Evolutionary conservation across 2,329 filamentous ascomycete genomes (phyloP).

Genomic region (Claviceps humidiphila): DNA sequence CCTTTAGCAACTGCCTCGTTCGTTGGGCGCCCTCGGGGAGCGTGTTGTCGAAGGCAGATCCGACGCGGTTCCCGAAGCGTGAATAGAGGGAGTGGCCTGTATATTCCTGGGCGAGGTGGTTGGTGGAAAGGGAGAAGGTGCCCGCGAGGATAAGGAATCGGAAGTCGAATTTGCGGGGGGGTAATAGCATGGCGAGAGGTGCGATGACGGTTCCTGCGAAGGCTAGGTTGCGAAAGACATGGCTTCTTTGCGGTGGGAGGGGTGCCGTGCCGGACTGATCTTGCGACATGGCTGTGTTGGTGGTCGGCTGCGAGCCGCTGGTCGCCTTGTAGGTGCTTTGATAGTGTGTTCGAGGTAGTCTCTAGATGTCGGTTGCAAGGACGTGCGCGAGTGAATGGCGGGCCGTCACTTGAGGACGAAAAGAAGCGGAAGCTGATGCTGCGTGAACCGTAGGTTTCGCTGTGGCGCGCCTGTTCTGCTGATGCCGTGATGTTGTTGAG

Average conservation of each 20-base stretch:
- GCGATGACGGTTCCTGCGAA: constrained; percentile 33
- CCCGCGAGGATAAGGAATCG: constrained; percentile 36
- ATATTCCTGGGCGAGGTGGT: constrained; percentile 43
- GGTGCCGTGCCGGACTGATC: constrained; percentile 12
- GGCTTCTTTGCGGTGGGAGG: constrained; percentile 19
- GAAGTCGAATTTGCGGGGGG: constrained; percentile 37
- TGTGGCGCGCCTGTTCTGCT: no score
- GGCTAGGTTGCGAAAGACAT: constrained; percentile 32
- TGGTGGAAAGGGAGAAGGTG: constrained; percentile 38
- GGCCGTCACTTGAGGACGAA: no score
- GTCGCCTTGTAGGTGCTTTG: no score
- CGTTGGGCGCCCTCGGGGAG: constrained; percentile 43
- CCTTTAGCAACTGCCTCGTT: constrained; percentile 32
- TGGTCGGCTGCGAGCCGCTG: background rate
- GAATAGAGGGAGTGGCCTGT: constrained; percentile 38
- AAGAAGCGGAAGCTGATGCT: no score
- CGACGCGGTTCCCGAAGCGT: constrained; percentile 31
- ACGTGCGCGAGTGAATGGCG: no score
- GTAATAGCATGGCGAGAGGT: constrained; percentile 35
- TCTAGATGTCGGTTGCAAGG: no score
- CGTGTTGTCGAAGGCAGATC: constrained; percentile 33
- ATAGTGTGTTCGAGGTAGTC: no score
- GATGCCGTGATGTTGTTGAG: no score
- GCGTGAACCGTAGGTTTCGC: no score
- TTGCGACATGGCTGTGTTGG: constrained; percentile 15